phyloP scores from a whole-genome alignment of 2,329 filamentous ascomycete species.

The Colletotrichum costaricense region DNA sequence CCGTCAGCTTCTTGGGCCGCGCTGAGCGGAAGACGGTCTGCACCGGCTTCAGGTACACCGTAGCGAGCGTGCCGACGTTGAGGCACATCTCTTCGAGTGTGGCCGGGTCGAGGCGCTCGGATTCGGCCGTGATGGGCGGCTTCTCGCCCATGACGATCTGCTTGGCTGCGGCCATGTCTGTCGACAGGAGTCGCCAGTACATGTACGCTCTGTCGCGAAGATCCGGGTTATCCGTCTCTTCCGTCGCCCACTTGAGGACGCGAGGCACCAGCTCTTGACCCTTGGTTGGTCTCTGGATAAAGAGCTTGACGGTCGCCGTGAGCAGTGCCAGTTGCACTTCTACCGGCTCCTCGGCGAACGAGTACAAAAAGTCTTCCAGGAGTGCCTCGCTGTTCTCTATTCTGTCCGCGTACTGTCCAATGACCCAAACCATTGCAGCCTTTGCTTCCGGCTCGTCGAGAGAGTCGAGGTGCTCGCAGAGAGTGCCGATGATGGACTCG shows the following conservation, averaged over 20 bases:
- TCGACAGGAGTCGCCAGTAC: conserved; percentile 98
- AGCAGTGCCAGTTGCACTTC: conserved; percentile 95
- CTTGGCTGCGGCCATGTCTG: conserved; percentile 88
- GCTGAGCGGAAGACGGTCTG: conserved; percentile 96
- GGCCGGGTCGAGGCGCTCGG: conserved; percentile 88
- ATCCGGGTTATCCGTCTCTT: conserved; percentile 99
- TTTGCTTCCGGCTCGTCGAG: conserved; percentile 98
- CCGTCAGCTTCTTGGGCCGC: conserved; percentile 80
- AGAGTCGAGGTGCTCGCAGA: conserved; percentile 96
- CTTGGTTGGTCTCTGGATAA: conserved; percentile 96
- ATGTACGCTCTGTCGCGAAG: conserved; percentile 96
- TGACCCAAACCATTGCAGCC: conserved; percentile 99
- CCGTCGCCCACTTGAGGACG: conserved; percentile 97
- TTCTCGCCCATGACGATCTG: conserved; percentile 97
- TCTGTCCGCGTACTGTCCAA: conserved; percentile 95
- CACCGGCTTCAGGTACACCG: conserved; percentile 97
- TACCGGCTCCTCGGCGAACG: conserved; percentile 92
- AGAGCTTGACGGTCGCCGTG: conserved; percentile 96
- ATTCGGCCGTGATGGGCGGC: conserved; percentile 94
- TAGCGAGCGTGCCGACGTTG: conserved; percentile 94
- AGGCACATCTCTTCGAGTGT: conserved; percentile 98
- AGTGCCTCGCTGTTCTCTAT: conserved; percentile 97
- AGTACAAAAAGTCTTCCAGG: conserved; percentile 93
- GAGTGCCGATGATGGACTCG: conserved; percentile 94
- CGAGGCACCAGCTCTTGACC: conserved; percentile 93